Conservation (phyloP, 2,329 filamentous ascomycete species). For the Hansfordia pulvinata region DNA sequence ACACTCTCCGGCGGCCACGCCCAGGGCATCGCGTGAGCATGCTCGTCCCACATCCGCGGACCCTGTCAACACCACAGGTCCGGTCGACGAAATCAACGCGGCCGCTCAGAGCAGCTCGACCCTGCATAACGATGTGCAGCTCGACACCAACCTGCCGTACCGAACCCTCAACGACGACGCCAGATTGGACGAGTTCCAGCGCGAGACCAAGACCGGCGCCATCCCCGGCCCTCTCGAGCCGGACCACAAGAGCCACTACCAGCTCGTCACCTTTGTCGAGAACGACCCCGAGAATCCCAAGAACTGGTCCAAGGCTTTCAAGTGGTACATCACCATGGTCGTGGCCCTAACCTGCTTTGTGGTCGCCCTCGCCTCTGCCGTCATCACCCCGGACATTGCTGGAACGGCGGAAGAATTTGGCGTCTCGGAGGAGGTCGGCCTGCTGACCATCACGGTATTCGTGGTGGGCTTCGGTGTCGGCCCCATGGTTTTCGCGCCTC, state of each 20-base stretch:
- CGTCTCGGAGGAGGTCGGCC: conserved; percentile 58
- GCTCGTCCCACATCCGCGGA: too few species aligned
- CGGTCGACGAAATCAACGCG: too few species aligned
- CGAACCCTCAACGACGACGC: conserved; percentile 46
- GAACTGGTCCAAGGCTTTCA: conserved; percentile 67
- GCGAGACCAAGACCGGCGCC: conserved; percentile 46
- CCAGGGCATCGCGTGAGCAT: too few species aligned
- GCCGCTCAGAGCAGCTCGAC: too few species aligned
- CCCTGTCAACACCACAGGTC: too few species aligned
- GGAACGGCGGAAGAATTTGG: conserved; percentile 51
- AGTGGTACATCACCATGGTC: conserved; percentile 79
- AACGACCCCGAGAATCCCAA: conserved; percentile 69
- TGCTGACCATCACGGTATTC: conserved; percentile 63
- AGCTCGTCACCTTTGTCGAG: conserved; percentile 55
- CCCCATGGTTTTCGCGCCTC: conserved; percentile 67
- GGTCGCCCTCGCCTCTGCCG: conserved; percentile 56
- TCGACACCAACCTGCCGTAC: conserved; percentile 47
- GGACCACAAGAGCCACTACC: conserved; percentile 21
- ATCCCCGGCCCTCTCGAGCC: conserved; percentile 33
- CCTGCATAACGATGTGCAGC: conserved; percentile 20
- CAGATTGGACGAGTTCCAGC: conserved; percentile 53
- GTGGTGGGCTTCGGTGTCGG: conserved; percentile 73
- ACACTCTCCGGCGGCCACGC: too few species aligned
- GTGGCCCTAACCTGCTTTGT: conserved; percentile 67
- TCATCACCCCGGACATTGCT: conserved; percentile 64